Percentiles rank a stretch among this genome's conserved stretches.
phyloP scores from a whole-genome alignment of 1,284 basidiomycete species.

The Microbotryum violaceum region DNA sequence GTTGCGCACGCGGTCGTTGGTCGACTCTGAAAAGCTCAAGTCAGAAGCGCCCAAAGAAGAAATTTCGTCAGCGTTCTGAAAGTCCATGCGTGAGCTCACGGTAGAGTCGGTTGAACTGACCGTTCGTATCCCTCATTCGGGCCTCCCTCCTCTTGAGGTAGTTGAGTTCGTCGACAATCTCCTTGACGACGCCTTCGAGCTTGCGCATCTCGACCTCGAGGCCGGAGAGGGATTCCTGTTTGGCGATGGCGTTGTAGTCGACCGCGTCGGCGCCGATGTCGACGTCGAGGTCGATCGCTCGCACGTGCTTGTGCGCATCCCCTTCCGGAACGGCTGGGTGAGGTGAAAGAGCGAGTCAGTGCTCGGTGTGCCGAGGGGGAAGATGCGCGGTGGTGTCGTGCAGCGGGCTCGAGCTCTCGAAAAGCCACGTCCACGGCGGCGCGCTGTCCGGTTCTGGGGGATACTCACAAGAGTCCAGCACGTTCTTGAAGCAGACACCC shows the following conservation, averaged over 20 bases:
- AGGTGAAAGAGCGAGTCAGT: background rate
- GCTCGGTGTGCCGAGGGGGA: too few relatives aligned
- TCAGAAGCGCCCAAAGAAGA: background rate
- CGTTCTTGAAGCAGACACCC: conserved; percentile 88
- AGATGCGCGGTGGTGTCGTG: background rate
- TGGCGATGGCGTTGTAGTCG: conserved; percentile 98
- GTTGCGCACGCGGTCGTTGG: conserved; percentile 80
- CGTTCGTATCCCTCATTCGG: conserved; percentile 81
- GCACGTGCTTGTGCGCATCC: conserved; percentile 49
- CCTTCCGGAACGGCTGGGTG: conserved; percentile 46
- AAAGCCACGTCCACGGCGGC: background rate
- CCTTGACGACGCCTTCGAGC: conserved; percentile 85
- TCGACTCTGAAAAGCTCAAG: conserved; percentile 60
- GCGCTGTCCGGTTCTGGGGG: background rate
- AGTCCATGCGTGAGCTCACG: background rate
- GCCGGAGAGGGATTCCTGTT: conserved; percentile 91
- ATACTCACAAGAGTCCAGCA: conserved; percentile 60
- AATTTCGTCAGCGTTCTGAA: background rate
- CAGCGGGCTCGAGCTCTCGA: background rate
- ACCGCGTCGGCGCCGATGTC: conserved; percentile 98
- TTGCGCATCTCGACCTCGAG: conserved; percentile 98
- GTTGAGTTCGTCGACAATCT: conserved; percentile 87
- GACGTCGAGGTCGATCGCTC: conserved; percentile 83
- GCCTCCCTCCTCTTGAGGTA: conserved; percentile 87
- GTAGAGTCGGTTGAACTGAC: conserved; percentile 49